A percentile compares a stretch with the other conserved stretches of the same genome.
Evolutionary conservation across 805 yeast genomes (phyloP).

Genomic region (Yarrowia phangngaensis): DNA sequence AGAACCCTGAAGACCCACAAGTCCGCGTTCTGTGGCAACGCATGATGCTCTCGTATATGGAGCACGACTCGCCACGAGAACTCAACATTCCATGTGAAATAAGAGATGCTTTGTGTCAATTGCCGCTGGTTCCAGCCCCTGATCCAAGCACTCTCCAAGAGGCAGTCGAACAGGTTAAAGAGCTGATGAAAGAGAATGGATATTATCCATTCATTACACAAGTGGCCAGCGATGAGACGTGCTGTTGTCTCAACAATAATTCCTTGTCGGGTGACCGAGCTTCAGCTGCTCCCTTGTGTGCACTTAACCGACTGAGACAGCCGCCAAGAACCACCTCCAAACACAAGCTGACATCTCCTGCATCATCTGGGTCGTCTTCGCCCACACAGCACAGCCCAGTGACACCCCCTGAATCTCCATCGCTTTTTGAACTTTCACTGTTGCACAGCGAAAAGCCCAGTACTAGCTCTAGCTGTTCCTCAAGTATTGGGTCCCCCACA

Average conservation of each 20-base stretch:
- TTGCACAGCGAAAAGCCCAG: constrained; percentile 11
- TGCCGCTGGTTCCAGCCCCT: constrained; percentile 21
- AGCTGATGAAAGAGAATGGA: constrained; percentile 36
- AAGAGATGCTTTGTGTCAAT: constrained; percentile 32
- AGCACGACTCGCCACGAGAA: constrained; percentile 34
- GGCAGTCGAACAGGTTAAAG: constrained; percentile 33
- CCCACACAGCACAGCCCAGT: constrained; percentile 23
- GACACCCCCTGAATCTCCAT: constrained; percentile 19
- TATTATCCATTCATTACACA: constrained; percentile 34
- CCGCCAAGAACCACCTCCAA: constrained; percentile 10
- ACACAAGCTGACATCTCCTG: constrained; percentile 17
- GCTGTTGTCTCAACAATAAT: constrained; percentile 10
- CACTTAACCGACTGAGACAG: constrained; percentile 1
- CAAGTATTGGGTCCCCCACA: too few species aligned
- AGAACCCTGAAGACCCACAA: constrained; percentile 2
- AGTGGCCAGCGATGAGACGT: constrained; percentile 15
- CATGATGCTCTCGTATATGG: constrained; percentile 35
- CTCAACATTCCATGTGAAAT: constrained; percentile 36
- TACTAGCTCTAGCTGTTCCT: too few species aligned
- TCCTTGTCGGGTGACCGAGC: constrained; percentile 16
- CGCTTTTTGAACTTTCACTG: constrained; percentile 16
- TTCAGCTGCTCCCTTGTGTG: not conserved
- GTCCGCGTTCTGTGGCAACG: constrained; percentile 33
- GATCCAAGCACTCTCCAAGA: constrained; percentile 31
- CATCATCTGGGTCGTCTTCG: constrained; percentile 19